These are phyloP conservation scores for Intubia oerlemansii DNA, from an alignment of 2,329 filamentous ascomycete species.

Conservation along the genomic window DNA sequence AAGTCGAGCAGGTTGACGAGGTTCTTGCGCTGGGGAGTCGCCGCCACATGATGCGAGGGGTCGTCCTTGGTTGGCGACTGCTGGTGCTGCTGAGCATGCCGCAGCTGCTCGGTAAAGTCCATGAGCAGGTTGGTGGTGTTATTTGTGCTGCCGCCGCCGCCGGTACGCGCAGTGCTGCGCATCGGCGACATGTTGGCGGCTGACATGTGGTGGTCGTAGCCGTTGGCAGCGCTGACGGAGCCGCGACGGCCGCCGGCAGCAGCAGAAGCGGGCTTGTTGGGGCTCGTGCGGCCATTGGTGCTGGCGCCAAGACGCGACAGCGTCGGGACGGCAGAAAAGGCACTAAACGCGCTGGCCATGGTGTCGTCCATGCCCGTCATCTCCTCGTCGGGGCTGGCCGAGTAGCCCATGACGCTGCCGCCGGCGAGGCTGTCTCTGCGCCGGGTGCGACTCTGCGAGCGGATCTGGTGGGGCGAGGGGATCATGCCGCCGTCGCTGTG, in stretches of 20 bases:
- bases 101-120: slow-evolving; percentile 66
- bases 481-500: slow-evolving; percentile 6
- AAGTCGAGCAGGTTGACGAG: slow-evolving; percentile 62
- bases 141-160: slow-evolving; percentile 11
- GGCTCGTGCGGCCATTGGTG: slow-evolving; percentile 29
- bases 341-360: slow-evolving; percentile 65
- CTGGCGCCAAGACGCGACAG: background rate
- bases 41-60: slow-evolving; percentile 6
- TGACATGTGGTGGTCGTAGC: too few species aligned
- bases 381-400: slow-evolving; percentile 10
- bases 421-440: too few species aligned
- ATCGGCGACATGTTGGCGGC: background rate
- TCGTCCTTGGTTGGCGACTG: slow-evolving; percentile 18
- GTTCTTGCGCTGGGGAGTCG: slow-evolving; percentile 25
- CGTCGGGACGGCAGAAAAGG: slow-evolving; percentile 65
- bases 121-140: slow-evolving; percentile 61
- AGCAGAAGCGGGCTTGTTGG: too few species aligned
- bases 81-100: slow-evolving; percentile 19
- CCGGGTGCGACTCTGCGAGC: slow-evolving; percentile 10
- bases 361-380: slow-evolving; percentile 43
- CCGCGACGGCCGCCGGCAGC: slow-evolving; percentile 12
- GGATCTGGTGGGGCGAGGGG: slow-evolving; percentile 10
- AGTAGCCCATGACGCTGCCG: background rate
- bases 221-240: too few species aligned
- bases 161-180: slow-evolving; percentile 10